These are phyloP conservation scores for Salix brachista DNA, from an alignment of 345 rosid genomes.

Conservation along the genomic window DNA sequence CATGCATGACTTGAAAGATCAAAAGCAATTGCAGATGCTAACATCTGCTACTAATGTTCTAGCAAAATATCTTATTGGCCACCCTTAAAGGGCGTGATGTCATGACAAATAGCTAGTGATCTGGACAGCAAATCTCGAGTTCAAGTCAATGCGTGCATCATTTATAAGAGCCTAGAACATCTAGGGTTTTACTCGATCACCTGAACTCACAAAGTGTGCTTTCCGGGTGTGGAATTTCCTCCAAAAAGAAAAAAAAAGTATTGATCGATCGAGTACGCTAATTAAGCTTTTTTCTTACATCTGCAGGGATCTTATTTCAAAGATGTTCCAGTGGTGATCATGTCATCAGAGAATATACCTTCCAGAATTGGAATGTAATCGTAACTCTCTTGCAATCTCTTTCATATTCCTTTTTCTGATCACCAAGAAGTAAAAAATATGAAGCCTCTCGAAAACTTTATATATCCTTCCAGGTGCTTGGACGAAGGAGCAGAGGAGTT, in stretches of 20 bases:
- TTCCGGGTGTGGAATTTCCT: too few species aligned
- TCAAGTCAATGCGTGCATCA: accelerated
- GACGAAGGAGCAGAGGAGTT: slow-evolving; percentile 64
- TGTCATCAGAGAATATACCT: slow-evolving; percentile 89
- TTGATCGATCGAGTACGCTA: not conserved
- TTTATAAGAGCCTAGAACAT: too few species aligned
- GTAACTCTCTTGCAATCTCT: not conserved
- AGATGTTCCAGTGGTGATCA: slow-evolving; percentile 74
- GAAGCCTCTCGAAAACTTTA: not conserved
- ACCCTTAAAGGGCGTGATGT: too few species aligned
- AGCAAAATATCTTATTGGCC: not conserved
- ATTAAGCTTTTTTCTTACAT: not conserved
- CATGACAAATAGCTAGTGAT: too few species aligned
- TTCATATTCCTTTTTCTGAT: not conserved
- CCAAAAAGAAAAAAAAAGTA: too few species aligned
- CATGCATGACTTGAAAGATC: not conserved
- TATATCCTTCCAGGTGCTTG: slow-evolving; percentile 37
- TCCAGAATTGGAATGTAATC: slow-evolving; percentile 52
- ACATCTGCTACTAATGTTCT: not conserved
- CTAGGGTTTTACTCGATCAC: too few species aligned
- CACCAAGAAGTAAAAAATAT: not conserved
- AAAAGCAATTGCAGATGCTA: not conserved
- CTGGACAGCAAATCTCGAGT: accelerated
- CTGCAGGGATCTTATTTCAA: slow-evolving; percentile 57
- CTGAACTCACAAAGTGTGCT: too few species aligned